Evolutionary conservation across 768 basidiomycete genomes (phyloP), one percentile per base, ranked within the genome.

Genomic region (Gymnopilus dilepis): DNA sequence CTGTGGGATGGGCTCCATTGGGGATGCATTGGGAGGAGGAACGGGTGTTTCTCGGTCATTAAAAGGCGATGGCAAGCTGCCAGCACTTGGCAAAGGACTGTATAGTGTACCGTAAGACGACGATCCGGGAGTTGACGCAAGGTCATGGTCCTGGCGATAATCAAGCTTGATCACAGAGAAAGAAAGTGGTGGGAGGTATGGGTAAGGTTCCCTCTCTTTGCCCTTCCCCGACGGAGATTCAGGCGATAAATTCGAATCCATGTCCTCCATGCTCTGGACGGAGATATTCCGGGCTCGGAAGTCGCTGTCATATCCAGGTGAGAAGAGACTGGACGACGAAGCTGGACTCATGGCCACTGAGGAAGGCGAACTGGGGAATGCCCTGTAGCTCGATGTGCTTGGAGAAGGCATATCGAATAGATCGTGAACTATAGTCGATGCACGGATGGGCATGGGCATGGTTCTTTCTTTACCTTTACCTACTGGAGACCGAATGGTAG

Each of bases 161-260:
- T 73, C 76, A 63, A 90, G 78, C 58, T 80, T 78, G 37, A 88
- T 76, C 30, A 84, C 78, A 53, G 84, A 78, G 68, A 92, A 86
- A 31, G 81, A 76, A 60, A 91, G 78, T 63, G 90, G 88, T 61
- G 90, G 88, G 62, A 91, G 80, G 70, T 79, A 78, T 60, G 90
- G 86, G 47, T 88, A 84, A 60, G 69, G 79, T 76, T 79, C 87
- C 74, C 83, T 90, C 67, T 81, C 86, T 76, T 89, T 92, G 28
- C 82, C 83, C 69, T 84, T 84, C 59, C 74, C 69, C n/a, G 63
- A 68, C 54, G 57, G 33, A 15, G 64, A 63, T 51, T 58, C 58
- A 15, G 56, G 62, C 56, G 62, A 66, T 34, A 61, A 43, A 22
- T 53, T 48, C 26, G 57, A 64, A 26, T 67, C 62, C 34, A 67